A percentile compares a stretch with the other conserved stretches of the same genome.
phyloP scores from a whole-genome alignment of 2,329 filamentous ascomycete genomes.

The Colletotrichum cereale region DNA sequence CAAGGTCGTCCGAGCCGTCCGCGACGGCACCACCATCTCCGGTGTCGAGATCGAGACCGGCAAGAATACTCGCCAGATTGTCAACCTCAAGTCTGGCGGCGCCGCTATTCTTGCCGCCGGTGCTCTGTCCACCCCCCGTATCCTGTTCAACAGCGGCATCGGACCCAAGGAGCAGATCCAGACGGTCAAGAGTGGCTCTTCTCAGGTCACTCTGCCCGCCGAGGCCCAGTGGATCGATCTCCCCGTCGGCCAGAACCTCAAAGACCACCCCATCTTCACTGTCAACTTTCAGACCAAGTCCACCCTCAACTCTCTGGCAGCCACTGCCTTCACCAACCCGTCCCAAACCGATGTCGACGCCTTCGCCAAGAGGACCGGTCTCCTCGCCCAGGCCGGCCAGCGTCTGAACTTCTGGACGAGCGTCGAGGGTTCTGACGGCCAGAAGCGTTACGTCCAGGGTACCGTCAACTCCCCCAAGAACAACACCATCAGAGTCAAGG shows the following conservation, averaged over 20 bases:
- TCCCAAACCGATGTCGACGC: slow-evolving; percentile 47
- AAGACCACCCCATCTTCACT: slow-evolving; percentile 50
- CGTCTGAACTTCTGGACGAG: slow-evolving; percentile 62
- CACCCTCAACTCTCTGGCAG: slow-evolving; percentile 33
- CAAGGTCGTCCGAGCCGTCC: slow-evolving; percentile 43
- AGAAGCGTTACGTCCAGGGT: slow-evolving; percentile 56
- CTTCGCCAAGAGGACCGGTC: slow-evolving; percentile 52
- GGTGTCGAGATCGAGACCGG: slow-evolving; percentile 48
- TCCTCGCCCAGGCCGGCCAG: slow-evolving; percentile 59
- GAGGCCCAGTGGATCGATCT: slow-evolving; percentile 46
- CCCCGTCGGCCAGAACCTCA: slow-evolving; percentile 58
- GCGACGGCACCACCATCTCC: slow-evolving; percentile 49
- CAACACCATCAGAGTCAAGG: slow-evolving; percentile 59
- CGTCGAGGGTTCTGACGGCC: slow-evolving; percentile 55
- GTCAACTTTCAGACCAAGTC: slow-evolving; percentile 49
- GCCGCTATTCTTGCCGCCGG: slow-evolving; percentile 41
- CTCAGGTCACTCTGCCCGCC: slow-evolving; percentile 45
- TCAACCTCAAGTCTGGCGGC: slow-evolving; percentile 43
- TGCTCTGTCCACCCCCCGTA: slow-evolving; percentile 49
- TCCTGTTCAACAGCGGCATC: slow-evolving; percentile 70
- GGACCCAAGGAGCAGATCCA: slow-evolving; percentile 63
- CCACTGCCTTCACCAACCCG: slow-evolving; percentile 41
- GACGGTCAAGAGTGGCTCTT: slow-evolving; percentile 58
- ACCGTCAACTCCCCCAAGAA: slow-evolving; percentile 59
- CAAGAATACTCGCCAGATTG: slow-evolving; percentile 39